Conservation (phyloP, 305 asterid species). For the Plantago lanceolata region DNA sequence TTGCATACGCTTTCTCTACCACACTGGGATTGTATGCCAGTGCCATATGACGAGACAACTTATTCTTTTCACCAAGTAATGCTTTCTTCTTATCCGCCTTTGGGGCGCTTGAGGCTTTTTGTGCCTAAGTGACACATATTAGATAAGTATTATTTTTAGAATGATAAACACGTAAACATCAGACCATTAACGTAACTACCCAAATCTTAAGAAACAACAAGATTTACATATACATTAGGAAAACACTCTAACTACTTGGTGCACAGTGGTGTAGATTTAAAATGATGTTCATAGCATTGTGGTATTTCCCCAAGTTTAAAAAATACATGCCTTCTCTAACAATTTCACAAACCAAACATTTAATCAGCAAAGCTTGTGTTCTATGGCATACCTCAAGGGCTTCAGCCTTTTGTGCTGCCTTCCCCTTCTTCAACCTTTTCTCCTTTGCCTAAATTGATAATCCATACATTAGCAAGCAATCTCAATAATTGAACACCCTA, state of each 20-base stretch:
- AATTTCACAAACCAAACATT: neutral
- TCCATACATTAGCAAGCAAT: neutral
- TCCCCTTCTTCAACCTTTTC: conserved; percentile 70
- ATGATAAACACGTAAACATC: neutral
- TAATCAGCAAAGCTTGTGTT: too few relatives aligned
- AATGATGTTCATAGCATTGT: neutral
- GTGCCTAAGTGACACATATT: conserved; percentile 44
- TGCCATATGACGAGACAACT: conserved; percentile 73
- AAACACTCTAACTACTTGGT: too few relatives aligned
- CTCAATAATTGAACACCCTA: neutral
- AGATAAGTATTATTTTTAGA: conserved; percentile 6
- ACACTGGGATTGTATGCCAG: conserved; percentile 65
- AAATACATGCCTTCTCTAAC: neutral
- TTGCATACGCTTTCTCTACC: conserved; percentile 77
- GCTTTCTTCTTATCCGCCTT: conserved; percentile 80
- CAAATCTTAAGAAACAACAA: neutral
- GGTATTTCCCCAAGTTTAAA: neutral
- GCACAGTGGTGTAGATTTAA: neutral
- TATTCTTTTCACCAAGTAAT: conserved; percentile 68
- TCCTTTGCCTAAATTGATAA: conserved; percentile 60
- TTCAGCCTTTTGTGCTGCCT: conserved; percentile 89
- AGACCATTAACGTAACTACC: neutral
- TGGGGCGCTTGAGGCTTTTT: conserved; percentile 46
- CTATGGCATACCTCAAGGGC: conserved; percentile 61
- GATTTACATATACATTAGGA: neutral